These are phyloP conservation scores for Trametes polyzona DNA, from an alignment of 1,284 basidiomycete species.

Conservation along the genomic window DNA sequence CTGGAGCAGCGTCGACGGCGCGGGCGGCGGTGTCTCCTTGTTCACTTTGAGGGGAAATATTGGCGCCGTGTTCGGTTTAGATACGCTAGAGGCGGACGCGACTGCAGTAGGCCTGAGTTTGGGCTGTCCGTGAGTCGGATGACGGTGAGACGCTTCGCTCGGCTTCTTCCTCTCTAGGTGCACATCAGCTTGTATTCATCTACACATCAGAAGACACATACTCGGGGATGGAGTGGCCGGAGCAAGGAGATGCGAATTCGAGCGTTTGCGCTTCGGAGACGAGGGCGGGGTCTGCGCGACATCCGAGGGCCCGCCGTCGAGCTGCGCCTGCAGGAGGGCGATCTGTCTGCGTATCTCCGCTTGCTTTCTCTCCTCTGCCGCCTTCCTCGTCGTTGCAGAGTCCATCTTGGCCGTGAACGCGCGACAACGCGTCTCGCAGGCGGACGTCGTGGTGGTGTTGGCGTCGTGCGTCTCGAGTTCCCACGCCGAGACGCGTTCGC, in stretches of 20 bases:
- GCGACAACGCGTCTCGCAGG: not conserved
- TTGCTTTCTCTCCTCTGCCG: constrained; percentile 32
- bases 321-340: constrained; percentile 45
- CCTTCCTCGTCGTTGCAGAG: constrained; percentile 15
- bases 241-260: constrained; percentile 49
- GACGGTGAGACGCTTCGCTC: constrained; percentile 9
- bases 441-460: not conserved
- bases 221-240: constrained; percentile 75
- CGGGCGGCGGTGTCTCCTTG: constrained; percentile 25
- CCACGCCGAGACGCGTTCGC: constrained; percentile 12
- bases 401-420: constrained; percentile 6
- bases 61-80: not conserved
- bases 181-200: not conserved
- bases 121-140: not conserved
- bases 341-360: constrained; percentile 48
- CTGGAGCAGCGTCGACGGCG: constrained; percentile 51
- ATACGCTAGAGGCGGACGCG: not conserved
- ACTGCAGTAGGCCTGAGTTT: not conserved
- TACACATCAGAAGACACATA: constrained; percentile 37
- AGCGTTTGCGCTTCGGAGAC: constrained; percentile 56
- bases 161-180: constrained; percentile 48
- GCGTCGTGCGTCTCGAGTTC: not conserved
- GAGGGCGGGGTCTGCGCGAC: constrained; percentile 21
- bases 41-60: not conserved
- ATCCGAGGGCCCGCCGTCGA: constrained; percentile 35